These are phyloP conservation scores for Gleditsia sinensis DNA, from an alignment of 306 rosid species.

Conservation along the genomic window DNA sequence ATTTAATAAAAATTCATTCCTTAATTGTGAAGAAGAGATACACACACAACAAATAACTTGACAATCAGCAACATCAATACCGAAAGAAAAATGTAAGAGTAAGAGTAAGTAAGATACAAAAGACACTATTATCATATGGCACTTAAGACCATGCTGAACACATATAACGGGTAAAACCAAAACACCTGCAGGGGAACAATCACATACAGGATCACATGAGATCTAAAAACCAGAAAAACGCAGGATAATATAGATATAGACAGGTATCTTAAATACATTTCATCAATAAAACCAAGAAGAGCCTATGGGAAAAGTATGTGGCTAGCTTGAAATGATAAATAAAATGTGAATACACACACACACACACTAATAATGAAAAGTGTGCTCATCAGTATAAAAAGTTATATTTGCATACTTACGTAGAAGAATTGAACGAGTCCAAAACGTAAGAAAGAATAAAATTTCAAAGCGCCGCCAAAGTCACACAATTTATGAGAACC, in stretches of 20 bases:
- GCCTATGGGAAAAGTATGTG: neutral
- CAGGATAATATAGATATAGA: conserved; percentile 12
- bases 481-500: conserved; percentile 53
- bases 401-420: conserved; percentile 52
- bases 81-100: conserved; percentile 14
- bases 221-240: conserved; percentile 9
- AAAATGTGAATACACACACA: too few relatives aligned
- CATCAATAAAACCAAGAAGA: conserved; percentile 23
- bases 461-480: conserved; percentile 49
- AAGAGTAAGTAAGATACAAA: neutral
- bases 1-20: conserved; percentile 3
- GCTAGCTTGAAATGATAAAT: too few relatives aligned
- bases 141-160: conserved; percentile 84
- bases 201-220: conserved; percentile 23
- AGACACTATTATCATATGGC: conserved; percentile 62
- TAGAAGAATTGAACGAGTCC: conserved; percentile 75
- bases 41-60: conserved; percentile 11
- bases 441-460: conserved; percentile 70
- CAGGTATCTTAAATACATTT: conserved; percentile 18
- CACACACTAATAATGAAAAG: conserved; percentile 8
- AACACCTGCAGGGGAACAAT: conserved; percentile 57
- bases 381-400: conserved; percentile 1
- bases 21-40: conserved; percentile 4
- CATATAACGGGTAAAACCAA: conserved; percentile 90
- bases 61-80: neutral